phyloP scores from a whole-genome alignment of 768 basidiomycete species.

The Pleurotus ostreatus region DNA sequence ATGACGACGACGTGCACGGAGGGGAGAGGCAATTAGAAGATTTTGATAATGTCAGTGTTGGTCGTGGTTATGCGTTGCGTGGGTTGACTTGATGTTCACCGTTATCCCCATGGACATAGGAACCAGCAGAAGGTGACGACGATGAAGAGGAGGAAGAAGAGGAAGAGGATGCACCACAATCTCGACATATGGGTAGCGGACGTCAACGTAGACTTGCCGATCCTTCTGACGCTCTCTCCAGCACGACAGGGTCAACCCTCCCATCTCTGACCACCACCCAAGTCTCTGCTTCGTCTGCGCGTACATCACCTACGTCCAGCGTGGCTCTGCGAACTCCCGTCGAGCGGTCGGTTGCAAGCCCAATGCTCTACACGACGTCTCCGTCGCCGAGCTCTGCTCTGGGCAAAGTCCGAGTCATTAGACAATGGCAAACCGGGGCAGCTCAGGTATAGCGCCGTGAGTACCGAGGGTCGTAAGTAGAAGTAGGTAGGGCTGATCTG shows the following conservation, averaged over 20 bases:
- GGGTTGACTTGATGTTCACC: no score
- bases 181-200: slow-evolving; percentile 12
- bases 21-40: slow-evolving; percentile 79
- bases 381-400: slow-evolving; percentile 23
- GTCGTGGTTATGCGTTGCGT: no score
- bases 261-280: slow-evolving; percentile 30
- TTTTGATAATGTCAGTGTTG: slow-evolving; percentile 66
- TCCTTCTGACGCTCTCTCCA: background rate
- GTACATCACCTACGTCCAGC: slow-evolving; percentile 49
- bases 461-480: no score
- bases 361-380: slow-evolving; percentile 24
- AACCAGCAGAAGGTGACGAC: slow-evolving; percentile 45
- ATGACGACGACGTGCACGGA: slow-evolving; percentile 70
- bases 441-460: slow-evolving; percentile 30
- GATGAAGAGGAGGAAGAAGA: slow-evolving; percentile 63
- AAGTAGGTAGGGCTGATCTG: no score
- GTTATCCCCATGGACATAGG: slow-evolving; percentile 25
- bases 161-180: slow-evolving; percentile 46
- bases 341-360: slow-evolving; percentile 28
- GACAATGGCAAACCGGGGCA: slow-evolving; percentile 42
- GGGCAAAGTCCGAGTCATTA: slow-evolving; percentile 48
- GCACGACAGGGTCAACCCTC: background rate
- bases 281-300: slow-evolving; percentile 33
- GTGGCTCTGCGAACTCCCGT: slow-evolving; percentile 43
- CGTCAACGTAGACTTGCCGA: slow-evolving; percentile 1